Base-by-base conservation (phyloP, 495 filamentous ascomycete genomes). In the Aspergillus nanangensis region DNA sequence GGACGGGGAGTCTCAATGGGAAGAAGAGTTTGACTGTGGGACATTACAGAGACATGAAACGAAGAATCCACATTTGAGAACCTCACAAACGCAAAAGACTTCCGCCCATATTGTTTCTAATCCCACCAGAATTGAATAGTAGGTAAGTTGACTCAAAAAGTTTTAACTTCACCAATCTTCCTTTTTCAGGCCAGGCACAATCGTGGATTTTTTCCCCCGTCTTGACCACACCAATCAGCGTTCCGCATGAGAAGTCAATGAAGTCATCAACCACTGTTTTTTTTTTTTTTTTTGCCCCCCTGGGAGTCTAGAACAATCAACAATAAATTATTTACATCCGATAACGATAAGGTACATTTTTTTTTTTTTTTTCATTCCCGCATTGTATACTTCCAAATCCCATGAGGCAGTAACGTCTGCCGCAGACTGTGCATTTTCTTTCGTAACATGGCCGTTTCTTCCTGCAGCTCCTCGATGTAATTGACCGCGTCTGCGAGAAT, bases 321-420 rank as follows among this genome's bases (percentile, higher is more conserved):
- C n/a, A n/a, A 36, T 14, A 15, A 17, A 14, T 3, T 25, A 18
- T 27, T 13, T 24, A 41, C 3, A 18, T 2, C 8, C 13, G 5
- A 29, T n/a, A n/a, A n/a, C 27, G 27, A 8, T 31, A n/a, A 31
- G 8, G 8, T 31, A 8, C n/a, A 8, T 31, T 31, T n/a, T n/a
- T 23, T 31, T 42, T 27, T 27, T 42, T 19, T 22, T 17, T 17
- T 2, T 42, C 39, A 23, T 42, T 42, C 25, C 5, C 25, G 5
- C 1, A 42, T n/a, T 4, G 39, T 42, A 23, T 31, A 42, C 13
- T 42, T 42, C 39, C 39, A 42, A 8, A 42, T 42, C 27, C 24
- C 39, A 17, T 31, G 19, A 21, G 39, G 39, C 27, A 42, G 14
- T 7, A 42, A 24, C 24, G 39, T 25, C 27, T 42, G 39, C 3